Percentiles rank a stretch among this genome's conserved stretches.
These are phyloP conservation scores for Exophiala xenobiotica DNA, from an alignment of 2,329 filamentous ascomycete species.

Conservation along the genomic window DNA sequence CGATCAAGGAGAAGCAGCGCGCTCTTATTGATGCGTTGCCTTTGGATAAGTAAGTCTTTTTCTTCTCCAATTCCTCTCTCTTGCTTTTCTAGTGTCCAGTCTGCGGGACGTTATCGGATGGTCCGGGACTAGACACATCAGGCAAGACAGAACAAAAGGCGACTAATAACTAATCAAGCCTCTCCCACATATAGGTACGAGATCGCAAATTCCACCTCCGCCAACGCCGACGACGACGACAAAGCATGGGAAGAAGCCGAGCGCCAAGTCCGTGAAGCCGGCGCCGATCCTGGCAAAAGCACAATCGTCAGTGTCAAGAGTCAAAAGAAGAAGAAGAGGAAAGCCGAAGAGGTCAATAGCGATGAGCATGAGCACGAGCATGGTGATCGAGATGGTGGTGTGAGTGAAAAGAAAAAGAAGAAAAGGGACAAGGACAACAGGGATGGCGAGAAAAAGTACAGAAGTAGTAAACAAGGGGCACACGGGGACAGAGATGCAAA, in stretches of 20 bases:
- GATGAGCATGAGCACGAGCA: constrained; percentile 20
- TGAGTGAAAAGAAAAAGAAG: constrained; percentile 43
- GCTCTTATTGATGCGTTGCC: constrained; percentile 88
- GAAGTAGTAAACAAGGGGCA: too few relatives aligned
- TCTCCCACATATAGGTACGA: constrained; percentile 43
- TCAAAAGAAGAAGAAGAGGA: constrained; percentile 69
- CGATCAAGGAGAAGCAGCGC: constrained; percentile 75
- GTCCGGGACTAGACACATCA: too few relatives aligned
- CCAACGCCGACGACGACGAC: constrained; percentile 47
- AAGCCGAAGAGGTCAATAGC: constrained; percentile 56
- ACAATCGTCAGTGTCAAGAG: constrained; percentile 78
- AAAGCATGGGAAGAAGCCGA: constrained; percentile 63
- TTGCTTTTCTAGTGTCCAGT: too few relatives aligned
- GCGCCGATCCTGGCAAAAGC: constrained; percentile 50
- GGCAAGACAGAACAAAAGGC: too few relatives aligned
- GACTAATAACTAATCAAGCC: constrained; percentile 36
- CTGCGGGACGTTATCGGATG: too few relatives aligned
- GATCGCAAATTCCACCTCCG: constrained; percentile 41
- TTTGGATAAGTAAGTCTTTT: constrained; percentile 69
- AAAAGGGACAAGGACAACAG: constrained; percentile 27
- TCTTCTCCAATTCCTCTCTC: background rate
- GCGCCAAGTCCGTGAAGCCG: constrained; percentile 65
- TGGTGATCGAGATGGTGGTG: too few relatives aligned
- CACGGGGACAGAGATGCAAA: constrained; percentile 2
- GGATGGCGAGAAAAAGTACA: constrained; percentile 5